Evolutionary conservation across 2,329 filamentous ascomycete species (phyloP), one percentile per base, ranked within the genome.

Genomic region (Phialocephala sp.): DNA sequence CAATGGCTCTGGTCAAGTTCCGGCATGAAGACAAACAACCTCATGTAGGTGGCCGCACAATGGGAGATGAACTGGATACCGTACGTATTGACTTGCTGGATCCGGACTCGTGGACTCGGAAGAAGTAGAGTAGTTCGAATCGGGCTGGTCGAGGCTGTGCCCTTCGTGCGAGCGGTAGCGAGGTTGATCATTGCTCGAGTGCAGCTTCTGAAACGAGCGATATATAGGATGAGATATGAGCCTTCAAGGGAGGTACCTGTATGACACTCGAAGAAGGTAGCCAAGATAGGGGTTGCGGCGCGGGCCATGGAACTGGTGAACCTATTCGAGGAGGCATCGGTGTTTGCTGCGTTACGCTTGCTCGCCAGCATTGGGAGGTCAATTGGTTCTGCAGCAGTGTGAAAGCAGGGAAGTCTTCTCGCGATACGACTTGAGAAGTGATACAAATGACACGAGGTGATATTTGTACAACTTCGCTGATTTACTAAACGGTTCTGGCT

Each of bases 201-300:
- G 55, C 55, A 60, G 54, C 8, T 60, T 61, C 63, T 68, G 66
- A 66, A 66, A 68, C 66, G 54, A 59, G 52, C 62, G 36, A 41
- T 35, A 50, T 60, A 62, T 62, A 59, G 64, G 66, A 62, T 27
- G 58, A 60, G 45, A 50, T 58, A 61, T 59, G 63, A 39, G 37
- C 15, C 22, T 57, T 39, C 41, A 55, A 57, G 56, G 36, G 39
- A 52, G 41, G 37, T 32, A 60, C 32, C 58, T 65, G 60, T 62
- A 54, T 52, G 41, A 45, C 55, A 59, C 62, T 60, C 14, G 60
- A 63, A 57, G 60, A 59, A 35, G 36, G 24, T 35, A 18, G 55
- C 20, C 14, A 58, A 36, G 39, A 36, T 63, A 43, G 60, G 45
- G 58, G 45, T 41, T 58, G 59, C 60, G 59, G n/a, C 37, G 35